Percentiles rank a stretch among this genome's conserved stretches.
These are phyloP conservation scores for Eimeria sp. DNA, from an alignment of 169 alveolate genomes.

Conservation along the genomic window DNA sequence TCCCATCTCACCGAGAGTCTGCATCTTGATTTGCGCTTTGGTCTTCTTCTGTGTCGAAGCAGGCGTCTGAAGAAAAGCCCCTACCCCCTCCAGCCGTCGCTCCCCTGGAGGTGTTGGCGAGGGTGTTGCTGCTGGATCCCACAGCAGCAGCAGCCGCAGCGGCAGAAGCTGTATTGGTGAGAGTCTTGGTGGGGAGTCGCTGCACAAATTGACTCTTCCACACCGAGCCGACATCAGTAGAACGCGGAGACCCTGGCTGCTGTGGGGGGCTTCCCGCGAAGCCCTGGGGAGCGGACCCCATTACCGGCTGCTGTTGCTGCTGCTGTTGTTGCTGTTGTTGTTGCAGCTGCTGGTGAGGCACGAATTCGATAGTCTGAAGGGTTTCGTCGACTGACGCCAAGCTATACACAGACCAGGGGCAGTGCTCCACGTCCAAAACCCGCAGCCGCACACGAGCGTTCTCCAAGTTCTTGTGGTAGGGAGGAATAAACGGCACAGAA, in stretches of 20 bases:
- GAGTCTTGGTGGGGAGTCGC: neutral
- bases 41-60: neutral
- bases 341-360: slow-evolving; percentile 64
- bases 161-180: neutral
- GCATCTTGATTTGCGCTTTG: slow-evolving; percentile 7
- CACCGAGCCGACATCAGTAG: slow-evolving; percentile 10
- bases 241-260: slow-evolving; percentile 23
- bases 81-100: neutral
- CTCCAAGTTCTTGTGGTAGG: slow-evolving; percentile 74
- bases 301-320: neutral
- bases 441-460: slow-evolving; percentile 61
- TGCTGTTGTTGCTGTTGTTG: neutral
- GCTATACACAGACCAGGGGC: slow-evolving; percentile 73
- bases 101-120: no score
- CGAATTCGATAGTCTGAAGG: slow-evolving; percentile 70
- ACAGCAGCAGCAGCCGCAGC: neutral
- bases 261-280: slow-evolving; percentile 22
- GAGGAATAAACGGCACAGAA: slow-evolving; percentile 74
- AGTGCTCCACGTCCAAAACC: slow-evolving; percentile 76
- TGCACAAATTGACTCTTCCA: slow-evolving; percentile 1
- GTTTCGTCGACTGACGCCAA: slow-evolving; percentile 66
- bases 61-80: neutral
- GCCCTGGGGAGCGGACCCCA: slow-evolving; percentile 1
- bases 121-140: no score
- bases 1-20: slow-evolving; percentile 34